Evolutionary conservation across 2,329 filamentous ascomycete species (phyloP).

Genomic region (Pseudonectria foliicola): DNA sequence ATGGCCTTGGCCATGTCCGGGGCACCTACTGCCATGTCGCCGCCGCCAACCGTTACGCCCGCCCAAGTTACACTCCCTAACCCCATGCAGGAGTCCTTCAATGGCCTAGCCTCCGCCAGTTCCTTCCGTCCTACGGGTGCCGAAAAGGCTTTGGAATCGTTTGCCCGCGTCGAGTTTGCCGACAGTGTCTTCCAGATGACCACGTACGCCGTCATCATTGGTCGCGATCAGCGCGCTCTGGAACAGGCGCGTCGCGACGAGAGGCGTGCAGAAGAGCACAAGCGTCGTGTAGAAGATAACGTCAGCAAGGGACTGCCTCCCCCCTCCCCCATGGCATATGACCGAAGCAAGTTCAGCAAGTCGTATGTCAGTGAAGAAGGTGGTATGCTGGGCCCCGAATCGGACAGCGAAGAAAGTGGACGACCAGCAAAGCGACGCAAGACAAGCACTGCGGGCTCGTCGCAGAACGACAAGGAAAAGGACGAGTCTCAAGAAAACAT

Average conservation of each 20-base stretch:
- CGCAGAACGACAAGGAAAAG: slow-evolving; percentile 35
- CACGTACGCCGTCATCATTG: slow-evolving; percentile 64
- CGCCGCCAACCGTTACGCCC: slow-evolving; percentile 38
- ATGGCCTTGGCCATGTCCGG: slow-evolving; percentile 37
- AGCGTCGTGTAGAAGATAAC: slow-evolving; percentile 39
- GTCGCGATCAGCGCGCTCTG: slow-evolving; percentile 58
- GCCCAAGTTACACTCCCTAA: slow-evolving; percentile 39
- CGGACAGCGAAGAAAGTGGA: slow-evolving; percentile 45
- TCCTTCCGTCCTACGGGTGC: slow-evolving; percentile 28
- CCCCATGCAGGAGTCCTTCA: slow-evolving; percentile 24
- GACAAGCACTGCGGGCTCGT: slow-evolving; percentile 37
- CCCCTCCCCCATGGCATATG: slow-evolving; percentile 41
- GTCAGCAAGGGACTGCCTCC: slow-evolving; percentile 42
- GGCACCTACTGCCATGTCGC: slow-evolving; percentile 30
- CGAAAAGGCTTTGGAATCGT: slow-evolving; percentile 44
- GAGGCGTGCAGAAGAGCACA: slow-evolving; percentile 39
- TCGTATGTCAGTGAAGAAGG: slow-evolving; percentile 64
- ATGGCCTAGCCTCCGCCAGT: slow-evolving; percentile 23
- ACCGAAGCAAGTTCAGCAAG: slow-evolving; percentile 51
- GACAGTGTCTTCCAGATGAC: slow-evolving; percentile 77
- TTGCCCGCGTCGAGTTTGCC: slow-evolving; percentile 59
- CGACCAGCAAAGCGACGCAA: slow-evolving; percentile 42
- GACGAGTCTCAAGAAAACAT: slow-evolving; percentile 39
- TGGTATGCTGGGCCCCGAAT: slow-evolving; percentile 59
- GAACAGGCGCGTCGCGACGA: slow-evolving; percentile 47